A percentile compares a stretch with the other conserved stretches of the same genome.
These are phyloP conservation scores for Caryopteris hybrid DNA, from an alignment of 305 asterid genomes.

Conservation along the genomic window DNA sequence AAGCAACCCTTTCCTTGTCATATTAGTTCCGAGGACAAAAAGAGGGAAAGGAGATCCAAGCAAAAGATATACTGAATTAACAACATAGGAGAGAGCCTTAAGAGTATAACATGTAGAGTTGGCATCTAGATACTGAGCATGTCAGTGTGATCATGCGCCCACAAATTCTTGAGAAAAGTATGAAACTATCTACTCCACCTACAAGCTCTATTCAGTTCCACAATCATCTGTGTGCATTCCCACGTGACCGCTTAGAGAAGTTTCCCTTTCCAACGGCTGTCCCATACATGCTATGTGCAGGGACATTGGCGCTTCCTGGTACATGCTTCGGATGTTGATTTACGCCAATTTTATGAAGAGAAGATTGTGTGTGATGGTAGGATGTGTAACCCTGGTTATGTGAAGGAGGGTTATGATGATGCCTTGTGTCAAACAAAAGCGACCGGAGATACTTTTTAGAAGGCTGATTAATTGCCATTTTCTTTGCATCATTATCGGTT, in stretches of 20 bases:
- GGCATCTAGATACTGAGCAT: too few relatives aligned
- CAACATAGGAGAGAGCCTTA: background rate
- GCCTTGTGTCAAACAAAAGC: conserved; percentile 16
- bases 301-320: background rate
- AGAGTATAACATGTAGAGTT: too few relatives aligned
- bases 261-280: background rate
- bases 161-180: too few relatives aligned
- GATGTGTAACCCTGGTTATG: conserved; percentile 2
- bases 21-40: background rate
- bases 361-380: conserved; percentile 5
- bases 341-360: conserved; percentile 1
- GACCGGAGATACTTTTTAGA: conserved; percentile 28
- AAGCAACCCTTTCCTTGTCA: background rate
- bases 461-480: conserved; percentile 12
- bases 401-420: conserved; percentile 10
- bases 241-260: conserved; percentile 7
- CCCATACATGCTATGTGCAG: background rate
- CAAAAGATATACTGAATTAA: background rate
- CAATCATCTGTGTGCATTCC: background rate
- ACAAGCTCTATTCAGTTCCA: too few relatives aligned
- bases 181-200: too few relatives aligned
- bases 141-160: too few relatives aligned
- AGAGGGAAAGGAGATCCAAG: background rate
- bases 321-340: conserved; percentile 6
- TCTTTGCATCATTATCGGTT: conserved; percentile 22